phyloP scores from a whole-genome alignment of 257 asterid genomes.

The Plantago major region DNA sequence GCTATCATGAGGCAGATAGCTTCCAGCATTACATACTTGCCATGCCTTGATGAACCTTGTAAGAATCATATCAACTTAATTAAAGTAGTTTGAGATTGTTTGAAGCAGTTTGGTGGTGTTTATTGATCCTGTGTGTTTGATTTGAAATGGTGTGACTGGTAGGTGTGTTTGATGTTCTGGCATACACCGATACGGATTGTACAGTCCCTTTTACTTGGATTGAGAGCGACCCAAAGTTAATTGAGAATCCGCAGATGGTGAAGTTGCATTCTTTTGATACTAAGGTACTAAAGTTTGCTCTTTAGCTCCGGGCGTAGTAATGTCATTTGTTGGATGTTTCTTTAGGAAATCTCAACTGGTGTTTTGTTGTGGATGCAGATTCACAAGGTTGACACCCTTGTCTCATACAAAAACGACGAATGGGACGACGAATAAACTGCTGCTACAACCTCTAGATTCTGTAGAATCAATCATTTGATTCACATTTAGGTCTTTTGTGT shows the following conservation, averaged over 20 bases:
- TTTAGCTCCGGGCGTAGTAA: background rate
- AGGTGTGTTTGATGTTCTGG: constrained; percentile 89
- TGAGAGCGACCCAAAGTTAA: constrained; percentile 95
- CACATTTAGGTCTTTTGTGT: constrained; percentile 15
- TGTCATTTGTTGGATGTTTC: background rate
- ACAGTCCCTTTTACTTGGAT: constrained; percentile 85
- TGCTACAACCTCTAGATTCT: background rate
- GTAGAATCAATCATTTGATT: constrained; percentile 30
- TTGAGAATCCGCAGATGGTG: constrained; percentile 93
- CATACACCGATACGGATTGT: constrained; percentile 79
- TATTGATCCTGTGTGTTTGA: constrained; percentile 1
- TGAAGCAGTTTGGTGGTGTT: background rate
- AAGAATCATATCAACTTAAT: constrained; percentile 16
- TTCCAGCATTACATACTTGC: constrained; percentile 92
- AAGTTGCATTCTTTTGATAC: constrained; percentile 91
- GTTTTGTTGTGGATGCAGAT: constrained; percentile 46
- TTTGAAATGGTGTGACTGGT: constrained; percentile 13
- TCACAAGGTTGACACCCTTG: constrained; percentile 92
- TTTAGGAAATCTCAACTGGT: constrained; percentile 3
- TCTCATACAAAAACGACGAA: constrained; percentile 85
- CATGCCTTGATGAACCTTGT: constrained; percentile 95
- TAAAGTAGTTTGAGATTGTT: background rate
- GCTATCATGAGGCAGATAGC: constrained; percentile 98
- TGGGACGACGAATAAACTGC: constrained; percentile 55
- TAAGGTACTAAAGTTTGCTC: constrained; percentile 40